Conservation (phyloP, 345 rosid species). For the Salix udensis region DNA sequence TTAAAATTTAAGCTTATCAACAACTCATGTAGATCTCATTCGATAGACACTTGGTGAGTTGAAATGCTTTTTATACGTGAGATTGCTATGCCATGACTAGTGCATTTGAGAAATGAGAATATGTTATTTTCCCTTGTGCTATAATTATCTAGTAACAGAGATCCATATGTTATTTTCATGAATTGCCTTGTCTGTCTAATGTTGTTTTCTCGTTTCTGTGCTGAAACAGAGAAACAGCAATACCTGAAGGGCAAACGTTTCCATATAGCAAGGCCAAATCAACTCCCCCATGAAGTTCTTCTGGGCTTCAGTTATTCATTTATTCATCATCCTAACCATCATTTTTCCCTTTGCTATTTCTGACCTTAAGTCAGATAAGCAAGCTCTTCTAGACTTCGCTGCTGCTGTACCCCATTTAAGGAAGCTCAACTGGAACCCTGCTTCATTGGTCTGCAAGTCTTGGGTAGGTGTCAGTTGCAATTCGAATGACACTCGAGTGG, state of each 20-base stretch:
- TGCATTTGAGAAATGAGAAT: neutral
- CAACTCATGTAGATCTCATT: neutral
- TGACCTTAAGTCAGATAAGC: slow-evolving; percentile 58
- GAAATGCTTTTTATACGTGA: neutral
- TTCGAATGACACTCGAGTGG: slow-evolving; percentile 21
- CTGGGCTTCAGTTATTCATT: slow-evolving; percentile 21
- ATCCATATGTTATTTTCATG: neutral
- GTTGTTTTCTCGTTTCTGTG: slow-evolving; percentile 16
- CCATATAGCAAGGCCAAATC: slow-evolving; percentile 15
- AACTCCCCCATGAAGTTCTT: slow-evolving; percentile 34
- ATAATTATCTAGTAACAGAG: neutral
- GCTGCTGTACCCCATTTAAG: slow-evolving; percentile 53
- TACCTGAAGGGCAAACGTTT: slow-evolving; percentile 26
- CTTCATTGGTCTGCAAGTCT: slow-evolving; percentile 49
- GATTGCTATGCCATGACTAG: neutral
- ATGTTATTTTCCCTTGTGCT: neutral
- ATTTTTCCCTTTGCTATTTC: slow-evolving; percentile 40
- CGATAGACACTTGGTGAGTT: neutral
- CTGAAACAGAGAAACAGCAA: slow-evolving; percentile 38
- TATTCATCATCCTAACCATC: slow-evolving; percentile 26
- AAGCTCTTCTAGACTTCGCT: slow-evolving; percentile 63
- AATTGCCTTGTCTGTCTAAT: slow-evolving; percentile 8
- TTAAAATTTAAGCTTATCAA: neutral
- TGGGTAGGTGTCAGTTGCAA: slow-evolving; percentile 37
- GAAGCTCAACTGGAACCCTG: slow-evolving; percentile 57